Evolutionary conservation across 345 rosid genomes (phyloP).

Genomic region (Populus deltoides): DNA sequence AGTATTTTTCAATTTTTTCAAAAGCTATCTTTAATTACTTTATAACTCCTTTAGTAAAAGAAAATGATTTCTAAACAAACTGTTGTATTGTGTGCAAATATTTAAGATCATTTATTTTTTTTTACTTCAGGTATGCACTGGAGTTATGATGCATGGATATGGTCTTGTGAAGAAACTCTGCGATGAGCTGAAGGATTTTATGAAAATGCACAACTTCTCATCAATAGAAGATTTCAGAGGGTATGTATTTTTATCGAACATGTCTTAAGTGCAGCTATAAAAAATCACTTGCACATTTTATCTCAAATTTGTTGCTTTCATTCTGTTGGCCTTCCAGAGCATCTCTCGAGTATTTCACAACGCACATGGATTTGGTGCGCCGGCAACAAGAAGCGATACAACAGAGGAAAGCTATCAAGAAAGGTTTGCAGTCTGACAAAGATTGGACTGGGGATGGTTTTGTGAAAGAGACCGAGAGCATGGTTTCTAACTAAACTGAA

Average conservation of each 20-base stretch:
- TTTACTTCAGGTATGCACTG: conserved; percentile 76
- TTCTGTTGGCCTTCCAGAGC: conserved; percentile 33
- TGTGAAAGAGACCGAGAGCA: conserved; percentile 85
- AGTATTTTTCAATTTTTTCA: not conserved
- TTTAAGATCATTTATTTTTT: not conserved
- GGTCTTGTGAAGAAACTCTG: conserved; percentile 82
- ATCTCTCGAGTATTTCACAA: conserved; percentile 85
- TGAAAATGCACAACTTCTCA: conserved; percentile 80
- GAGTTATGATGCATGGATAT: conserved; percentile 98
- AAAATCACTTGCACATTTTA: not conserved
- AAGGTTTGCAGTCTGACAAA: conserved; percentile 84
- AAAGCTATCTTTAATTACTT: not conserved
- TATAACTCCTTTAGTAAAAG: fast-evolving
- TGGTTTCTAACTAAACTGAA: conserved; percentile 72
- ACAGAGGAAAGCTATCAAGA: conserved; percentile 68
- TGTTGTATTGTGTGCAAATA: not conserved
- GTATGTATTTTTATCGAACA: conserved; percentile 33
- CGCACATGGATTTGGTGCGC: conserved; percentile 75
- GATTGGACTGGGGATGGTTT: conserved; percentile 99
- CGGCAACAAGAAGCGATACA: conserved; percentile 84
- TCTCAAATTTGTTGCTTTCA: not conserved
- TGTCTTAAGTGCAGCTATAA: not conserved
- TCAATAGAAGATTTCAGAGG: conserved; percentile 92
- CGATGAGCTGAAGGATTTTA: conserved; percentile 77
- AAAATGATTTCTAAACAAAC: not conserved